Evolutionary conservation across 371 early-diverging fungal genomes (phyloP).

Genomic region (Mortierella sp.): DNA sequence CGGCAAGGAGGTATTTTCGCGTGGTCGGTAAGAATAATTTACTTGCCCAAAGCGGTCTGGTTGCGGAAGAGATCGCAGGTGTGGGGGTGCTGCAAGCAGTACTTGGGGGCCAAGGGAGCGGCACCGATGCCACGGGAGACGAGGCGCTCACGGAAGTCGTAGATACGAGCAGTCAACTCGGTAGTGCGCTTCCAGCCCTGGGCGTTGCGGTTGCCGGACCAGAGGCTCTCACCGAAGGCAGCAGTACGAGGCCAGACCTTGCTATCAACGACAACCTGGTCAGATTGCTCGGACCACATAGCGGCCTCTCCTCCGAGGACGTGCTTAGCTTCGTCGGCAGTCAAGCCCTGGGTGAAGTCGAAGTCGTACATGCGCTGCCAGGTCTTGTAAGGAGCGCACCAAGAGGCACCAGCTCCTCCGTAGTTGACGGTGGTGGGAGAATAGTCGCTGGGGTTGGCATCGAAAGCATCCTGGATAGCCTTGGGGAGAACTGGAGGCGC

Average conservation of each 20-base stretch:
- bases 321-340: constrained; percentile 60
- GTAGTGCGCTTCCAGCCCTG: constrained; percentile 67
- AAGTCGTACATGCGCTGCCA: constrained; percentile 87
- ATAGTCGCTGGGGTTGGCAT: constrained; percentile 35
- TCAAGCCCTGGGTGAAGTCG: constrained; percentile 72
- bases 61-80: constrained; percentile 50
- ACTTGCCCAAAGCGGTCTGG: constrained; percentile 49
- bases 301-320: constrained; percentile 73
- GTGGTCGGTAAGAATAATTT: constrained; percentile 3
- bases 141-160: constrained; percentile 80
- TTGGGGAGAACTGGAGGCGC: constrained; percentile 30
- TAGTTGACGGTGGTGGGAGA: constrained; percentile 35
- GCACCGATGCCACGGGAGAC: constrained; percentile 51
- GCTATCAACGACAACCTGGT: constrained; percentile 68
- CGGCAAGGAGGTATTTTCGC: constrained; percentile 14
- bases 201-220: constrained; percentile 77
- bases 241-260: constrained; percentile 82
- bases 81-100: constrained; percentile 58
- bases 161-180: constrained; percentile 76
- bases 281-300: constrained; percentile 83
- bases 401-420: constrained; percentile 70
- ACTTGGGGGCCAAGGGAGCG: constrained; percentile 55
- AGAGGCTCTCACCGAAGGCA: constrained; percentile 80
- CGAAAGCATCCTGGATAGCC: constrained; percentile 39
- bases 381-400: constrained; percentile 87